A percentile compares a stretch with the other conserved stretches of the same genome.
Conservation (phyloP, 305 asterid genomes). For the Withania somnifera region DNA sequence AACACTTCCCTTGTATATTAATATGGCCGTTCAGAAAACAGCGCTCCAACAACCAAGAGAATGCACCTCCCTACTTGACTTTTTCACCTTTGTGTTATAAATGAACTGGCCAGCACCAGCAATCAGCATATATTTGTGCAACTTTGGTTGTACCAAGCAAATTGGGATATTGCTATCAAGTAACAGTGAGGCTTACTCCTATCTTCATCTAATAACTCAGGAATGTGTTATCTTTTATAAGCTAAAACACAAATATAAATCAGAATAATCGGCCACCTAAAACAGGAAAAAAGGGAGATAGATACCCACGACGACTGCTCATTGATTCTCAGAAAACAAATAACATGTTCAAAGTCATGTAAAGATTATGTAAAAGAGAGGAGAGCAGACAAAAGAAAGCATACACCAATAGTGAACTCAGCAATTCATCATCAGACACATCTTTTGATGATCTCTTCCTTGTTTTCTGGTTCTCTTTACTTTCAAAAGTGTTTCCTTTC, state of each 20-base stretch:
- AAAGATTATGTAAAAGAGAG: neutral
- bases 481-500: slow-evolving; percentile 22
- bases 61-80: neutral
- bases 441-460: slow-evolving; percentile 24
- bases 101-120: neutral
- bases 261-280: neutral
- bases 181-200: neutral
- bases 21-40: neutral
- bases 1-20: neutral
- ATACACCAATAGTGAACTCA: slow-evolving; percentile 41
- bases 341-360: neutral
- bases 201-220: neutral
- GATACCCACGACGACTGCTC: neutral
- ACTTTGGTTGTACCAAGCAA: neutral
- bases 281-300: neutral
- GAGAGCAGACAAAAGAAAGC: slow-evolving; percentile 7
- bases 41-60: neutral
- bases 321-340: neutral
- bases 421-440: slow-evolving; percentile 46
- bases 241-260: neutral
- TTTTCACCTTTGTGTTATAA: neutral
- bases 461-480: slow-evolving; percentile 21
- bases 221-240: neutral
- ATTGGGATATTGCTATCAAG: neutral
- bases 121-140: neutral